Percentiles rank a stretch among this genome's conserved stretches.
These are phyloP conservation scores for Eleusine coracana DNA, from an alignment of 176 grass and related monocot species.

Conservation along the genomic window DNA sequence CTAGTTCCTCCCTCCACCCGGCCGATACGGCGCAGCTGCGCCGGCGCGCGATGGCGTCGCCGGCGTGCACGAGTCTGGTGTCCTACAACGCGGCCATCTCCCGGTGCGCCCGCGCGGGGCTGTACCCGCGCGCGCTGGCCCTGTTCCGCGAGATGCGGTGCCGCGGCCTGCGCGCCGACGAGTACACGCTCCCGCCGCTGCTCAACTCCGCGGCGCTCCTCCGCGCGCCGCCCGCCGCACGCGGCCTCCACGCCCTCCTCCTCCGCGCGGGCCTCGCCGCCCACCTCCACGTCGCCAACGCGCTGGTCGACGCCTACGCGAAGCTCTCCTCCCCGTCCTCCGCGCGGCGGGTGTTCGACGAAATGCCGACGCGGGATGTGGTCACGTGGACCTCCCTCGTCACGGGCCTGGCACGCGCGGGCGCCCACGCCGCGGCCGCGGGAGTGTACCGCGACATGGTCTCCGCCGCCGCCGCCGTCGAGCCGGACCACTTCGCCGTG, in stretches of 20 bases:
- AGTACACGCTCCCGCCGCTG: constrained; percentile 62
- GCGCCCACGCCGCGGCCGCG: constrained; percentile 40
- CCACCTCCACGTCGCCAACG: constrained; percentile 65
- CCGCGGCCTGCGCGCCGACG: constrained; percentile 52
- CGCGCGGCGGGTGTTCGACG: constrained; percentile 57
- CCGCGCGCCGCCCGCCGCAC: constrained; percentile 1
- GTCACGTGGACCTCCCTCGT: constrained; percentile 75
- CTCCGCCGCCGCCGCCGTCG: background rate
- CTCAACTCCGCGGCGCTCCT: constrained; percentile 61
- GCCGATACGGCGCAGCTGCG: background rate
- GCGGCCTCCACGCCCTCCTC: constrained; percentile 47
- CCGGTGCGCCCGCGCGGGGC: constrained; percentile 44
- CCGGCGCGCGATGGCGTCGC: constrained; percentile 32
- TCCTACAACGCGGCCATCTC: constrained; percentile 63
- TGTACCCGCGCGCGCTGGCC: constrained; percentile 38
- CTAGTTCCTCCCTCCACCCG: background rate
- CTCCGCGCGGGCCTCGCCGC: constrained; percentile 49
- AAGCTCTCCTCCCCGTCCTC: constrained; percentile 36
- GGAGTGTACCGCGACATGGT: constrained; percentile 51
- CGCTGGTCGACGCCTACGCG: constrained; percentile 67
- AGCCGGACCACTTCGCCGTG: constrained; percentile 52
- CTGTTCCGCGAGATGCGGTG: constrained; percentile 62
- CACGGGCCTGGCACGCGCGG: constrained; percentile 49
- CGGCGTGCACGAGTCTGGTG: constrained; percentile 31
- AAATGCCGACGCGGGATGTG: constrained; percentile 59